Base-by-base conservation (phyloP, 176 grass and related monocot genomes). In the Elaeis guineensis region DNA sequence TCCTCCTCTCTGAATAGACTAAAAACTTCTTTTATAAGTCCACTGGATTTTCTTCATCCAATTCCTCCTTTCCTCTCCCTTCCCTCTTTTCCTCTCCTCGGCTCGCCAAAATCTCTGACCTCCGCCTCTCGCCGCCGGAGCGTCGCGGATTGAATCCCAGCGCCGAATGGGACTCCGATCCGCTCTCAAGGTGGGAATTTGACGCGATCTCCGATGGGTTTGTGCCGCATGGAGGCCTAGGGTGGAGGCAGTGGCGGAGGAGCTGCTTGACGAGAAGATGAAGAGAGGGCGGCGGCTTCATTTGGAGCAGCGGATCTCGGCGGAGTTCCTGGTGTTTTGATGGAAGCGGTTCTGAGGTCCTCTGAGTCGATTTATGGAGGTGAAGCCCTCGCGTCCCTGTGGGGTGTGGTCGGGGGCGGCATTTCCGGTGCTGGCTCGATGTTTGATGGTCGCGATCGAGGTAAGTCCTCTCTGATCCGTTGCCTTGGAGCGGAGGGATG, bases 341-440 rank as follows among this genome's bases (percentile, higher is more conserved):
- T 86, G 84, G 79, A 49, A 78, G 84, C 28, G 61, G 61, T 57
- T 51, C 24, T 23, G 56, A 56, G 30, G 18, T 21, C 59, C 30
- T 25, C 59, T 59, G 61, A 49, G 58, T 61, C 25, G 25, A 80
- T 74, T 54, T 55, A 80, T 80, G 77, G 77, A 69, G 70, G 70
- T 73, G 49, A 80, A 72, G 63, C 67, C 79, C 62, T 77, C 60
- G 62, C 16, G 71, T 49, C 65, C 63, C 15, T 64, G 73, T 18
- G 11, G 79, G 73, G 69, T 72, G 24, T 30, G 72, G 70, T 77
- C 55, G 66, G 55, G 54, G 64, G 52, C 68, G 19, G 79, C 73
- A 72, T 75, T 82, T 57, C 51, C 25, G 4, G 61, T 55, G 51
- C 62, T 5, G 66, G 30, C 44, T 67, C 50, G 50, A 15, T 1